Base-by-base conservation (phyloP, 495 filamentous ascomycete genomes). In the Penicillium longicatenatum region DNA sequence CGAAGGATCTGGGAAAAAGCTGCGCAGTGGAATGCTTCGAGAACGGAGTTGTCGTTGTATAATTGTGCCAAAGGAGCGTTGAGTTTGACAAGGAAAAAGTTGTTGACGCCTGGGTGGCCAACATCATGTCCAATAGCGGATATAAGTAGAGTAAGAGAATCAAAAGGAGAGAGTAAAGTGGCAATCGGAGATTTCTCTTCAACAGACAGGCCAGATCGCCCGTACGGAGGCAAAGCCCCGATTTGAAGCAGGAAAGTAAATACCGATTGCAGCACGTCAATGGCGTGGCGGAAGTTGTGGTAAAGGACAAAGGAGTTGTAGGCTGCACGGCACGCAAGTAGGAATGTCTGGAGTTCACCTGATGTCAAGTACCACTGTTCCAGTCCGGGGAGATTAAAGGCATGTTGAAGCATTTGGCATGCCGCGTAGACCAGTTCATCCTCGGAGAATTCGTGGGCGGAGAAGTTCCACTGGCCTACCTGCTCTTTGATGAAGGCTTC, bases 271-370 rank as follows among this genome's bases (percentile, higher is more conserved):
- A 97, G 80, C 39, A 98, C 94, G 76, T 98, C 94, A 50, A 94
- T 86, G 7, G 95, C 94, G 70, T 98, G 94, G 48, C 94, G 91
- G 72, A 97, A 98, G 70, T 98, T 98, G 75, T 98, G 94, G 66
- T 98, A 98, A n/a, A 93, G 89, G 37, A 98, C 91, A 70, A 96
- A 96, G 49, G 83, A 85, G 67, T 97, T 97, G 75, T 98, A 98
- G 16, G 95, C 89, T 46, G 85, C 84, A 50, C 91, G 86, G 67
- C 91, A 89, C 60, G 93, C 91, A 44, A 93, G 77, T 44, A 96
- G 77, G 70, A 97, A 97, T 42, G 82, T 82, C 59, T 84, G 87
- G 19, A 97, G 75, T 70, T 91, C 85, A 91, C 89, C 89, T 66
- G 85, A 81, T 46, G 89, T 77, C 71, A 97, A 79, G 65, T 84